Conservation (phyloP, 495 filamentous ascomycete species). For the Aspergillus saccharolyticus region DNA sequence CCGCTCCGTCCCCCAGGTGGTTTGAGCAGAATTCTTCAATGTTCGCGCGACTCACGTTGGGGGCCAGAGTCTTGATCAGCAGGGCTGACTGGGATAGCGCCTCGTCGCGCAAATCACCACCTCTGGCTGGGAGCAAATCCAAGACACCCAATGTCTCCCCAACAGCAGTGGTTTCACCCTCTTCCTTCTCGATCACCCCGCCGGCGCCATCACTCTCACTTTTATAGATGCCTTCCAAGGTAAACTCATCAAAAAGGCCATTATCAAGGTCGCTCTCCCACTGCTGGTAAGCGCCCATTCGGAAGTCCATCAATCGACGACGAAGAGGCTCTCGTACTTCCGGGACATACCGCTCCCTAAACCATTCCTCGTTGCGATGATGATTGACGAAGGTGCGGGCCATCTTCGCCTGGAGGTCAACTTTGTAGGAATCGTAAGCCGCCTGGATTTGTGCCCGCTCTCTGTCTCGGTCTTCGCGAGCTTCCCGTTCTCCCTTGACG, state of each 20-base stretch:
- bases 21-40: slow-evolving; percentile 90
- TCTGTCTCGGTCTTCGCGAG: slow-evolving; percentile 78
- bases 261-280: slow-evolving; percentile 80
- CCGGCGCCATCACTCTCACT: slow-evolving; percentile 84
- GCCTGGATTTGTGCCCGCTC: slow-evolving; percentile 86
- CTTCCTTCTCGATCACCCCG: slow-evolving; percentile 86
- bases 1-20: slow-evolving; percentile 78
- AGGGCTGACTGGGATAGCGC: slow-evolving; percentile 79
- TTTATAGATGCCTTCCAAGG: slow-evolving; percentile 92
- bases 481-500: slow-evolving; percentile 69
- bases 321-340: slow-evolving; percentile 69
- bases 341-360: slow-evolving; percentile 88
- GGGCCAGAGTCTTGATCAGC: slow-evolving; percentile 96
- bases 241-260: slow-evolving; percentile 88
- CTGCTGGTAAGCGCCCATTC: slow-evolving; percentile 66
- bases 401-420: slow-evolving; percentile 88
- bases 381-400: slow-evolving; percentile 80
- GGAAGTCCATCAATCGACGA: slow-evolving; percentile 64
- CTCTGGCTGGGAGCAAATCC: slow-evolving; percentile 74
- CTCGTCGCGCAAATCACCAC: slow-evolving; percentile 79
- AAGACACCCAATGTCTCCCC: slow-evolving; percentile 90
- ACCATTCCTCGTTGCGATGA: slow-evolving; percentile 95
- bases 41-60: slow-evolving; percentile 89
- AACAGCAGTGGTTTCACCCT: slow-evolving; percentile 82
- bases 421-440: slow-evolving; percentile 91